These are phyloP conservation scores for Zygoascus tannicola DNA, from an alignment of 805 yeast genomes.

Conservation along the genomic window DNA sequence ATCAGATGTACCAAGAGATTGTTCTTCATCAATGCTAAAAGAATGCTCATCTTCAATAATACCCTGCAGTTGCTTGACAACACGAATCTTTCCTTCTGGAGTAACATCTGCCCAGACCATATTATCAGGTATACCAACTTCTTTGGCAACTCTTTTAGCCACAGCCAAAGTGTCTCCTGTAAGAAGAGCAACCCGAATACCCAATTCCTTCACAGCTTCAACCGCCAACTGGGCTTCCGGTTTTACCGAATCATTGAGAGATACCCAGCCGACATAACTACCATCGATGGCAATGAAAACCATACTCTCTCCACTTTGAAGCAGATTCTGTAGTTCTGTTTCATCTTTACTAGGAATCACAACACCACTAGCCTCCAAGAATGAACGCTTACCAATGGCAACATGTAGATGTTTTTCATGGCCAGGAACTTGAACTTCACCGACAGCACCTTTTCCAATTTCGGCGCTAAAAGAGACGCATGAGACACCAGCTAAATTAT, in stretches of 20 bases:
- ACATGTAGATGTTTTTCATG: constrained; percentile 26
- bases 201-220: constrained; percentile 39
- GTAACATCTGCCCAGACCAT: constrained; percentile 67
- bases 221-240: constrained; percentile 56
- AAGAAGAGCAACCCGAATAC: constrained; percentile 68
- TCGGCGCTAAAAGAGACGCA: constrained; percentile 19
- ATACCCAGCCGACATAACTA: constrained; percentile 52
- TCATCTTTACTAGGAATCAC: constrained; percentile 10
- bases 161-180: constrained; percentile 74
- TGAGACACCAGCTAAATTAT: constrained; percentile 7
- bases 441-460: constrained; percentile 29
- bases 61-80: constrained; percentile 49
- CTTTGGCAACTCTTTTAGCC: constrained; percentile 54
- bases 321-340: not conserved
- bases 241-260: constrained; percentile 59
- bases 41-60: not conserved
- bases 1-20: not conserved
- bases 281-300: constrained; percentile 53
- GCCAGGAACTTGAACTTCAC: constrained; percentile 15
- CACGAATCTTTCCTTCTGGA: constrained; percentile 66
- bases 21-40: constrained; percentile 1
- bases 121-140: constrained; percentile 54
- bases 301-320: constrained; percentile 34
- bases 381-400: constrained; percentile 43
- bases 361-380: constrained; percentile 3